These are phyloP conservation scores for Backusella westeae DNA, from an alignment of 192 early-diverging fungal species.

Conservation along the genomic window DNA sequence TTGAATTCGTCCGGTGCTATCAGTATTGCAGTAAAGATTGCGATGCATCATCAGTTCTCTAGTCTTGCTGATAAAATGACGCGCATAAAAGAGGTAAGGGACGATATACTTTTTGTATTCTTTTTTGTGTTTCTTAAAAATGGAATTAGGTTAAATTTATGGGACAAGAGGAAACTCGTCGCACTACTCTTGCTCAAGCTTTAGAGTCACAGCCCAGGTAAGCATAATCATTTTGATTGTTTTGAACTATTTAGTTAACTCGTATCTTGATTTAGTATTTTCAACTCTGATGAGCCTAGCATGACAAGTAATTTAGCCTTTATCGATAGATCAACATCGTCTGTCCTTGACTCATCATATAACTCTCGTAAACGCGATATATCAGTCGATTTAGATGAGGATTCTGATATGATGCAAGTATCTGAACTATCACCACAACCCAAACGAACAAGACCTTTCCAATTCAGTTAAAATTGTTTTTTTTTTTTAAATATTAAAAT, in stretches of 20 bases:
- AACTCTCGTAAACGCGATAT: neutral
- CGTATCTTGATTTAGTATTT: neutral
- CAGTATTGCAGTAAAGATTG: constrained; percentile 85
- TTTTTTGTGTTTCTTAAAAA: neutral
- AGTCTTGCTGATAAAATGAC: constrained; percentile 79
- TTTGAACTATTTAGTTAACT: neutral
- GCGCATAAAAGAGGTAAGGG: constrained; percentile 27
- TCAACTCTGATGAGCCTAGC: neutral
- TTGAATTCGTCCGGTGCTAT: constrained; percentile 65
- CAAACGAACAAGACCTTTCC: neutral
- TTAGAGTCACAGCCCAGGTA: neutral
- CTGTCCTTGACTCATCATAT: neutral
- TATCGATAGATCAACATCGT: neutral
- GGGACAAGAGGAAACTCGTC: neutral
- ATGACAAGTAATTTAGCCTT: constrained; percentile 18
- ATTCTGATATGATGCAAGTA: neutral
- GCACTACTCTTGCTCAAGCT: neutral
- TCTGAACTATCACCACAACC: neutral
- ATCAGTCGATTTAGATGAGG: neutral
- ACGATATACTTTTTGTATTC: neutral
- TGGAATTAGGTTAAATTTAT: neutral
- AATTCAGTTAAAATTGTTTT: neutral
- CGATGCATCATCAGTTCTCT: constrained; percentile 60
- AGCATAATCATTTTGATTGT: neutral
- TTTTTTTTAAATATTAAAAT: neutral